These are phyloP conservation scores for Kwoniella pini DNA, from an alignment of 768 basidiomycete species.

Conservation along the genomic window DNA sequence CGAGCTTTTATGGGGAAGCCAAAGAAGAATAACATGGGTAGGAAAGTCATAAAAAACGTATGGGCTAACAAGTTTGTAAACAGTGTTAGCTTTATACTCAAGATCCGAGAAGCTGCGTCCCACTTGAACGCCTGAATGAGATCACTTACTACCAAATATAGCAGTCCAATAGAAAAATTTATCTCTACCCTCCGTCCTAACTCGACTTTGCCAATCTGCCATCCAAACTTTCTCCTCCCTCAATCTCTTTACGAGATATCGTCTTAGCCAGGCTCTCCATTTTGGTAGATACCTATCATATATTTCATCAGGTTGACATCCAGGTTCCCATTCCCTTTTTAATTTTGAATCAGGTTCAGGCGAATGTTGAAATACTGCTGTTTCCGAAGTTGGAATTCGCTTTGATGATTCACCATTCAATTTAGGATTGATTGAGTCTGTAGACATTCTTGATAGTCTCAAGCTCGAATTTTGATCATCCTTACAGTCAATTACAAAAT, in stretches of 20 bases:
- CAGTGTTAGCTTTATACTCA: background rate
- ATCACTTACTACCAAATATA: slow-evolving; percentile 52
- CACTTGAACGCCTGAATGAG: background rate
- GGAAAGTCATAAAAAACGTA: slow-evolving; percentile 81
- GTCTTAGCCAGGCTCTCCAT: slow-evolving; percentile 42
- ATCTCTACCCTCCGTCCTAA: slow-evolving; percentile 44
- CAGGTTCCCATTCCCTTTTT: slow-evolving; percentile 41
- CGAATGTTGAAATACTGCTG: slow-evolving; percentile 36
- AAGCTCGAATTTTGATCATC: no score
- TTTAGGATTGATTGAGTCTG: no score
- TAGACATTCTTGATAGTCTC: no score
- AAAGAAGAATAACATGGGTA: slow-evolving; percentile 88
- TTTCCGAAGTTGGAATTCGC: slow-evolving; percentile 17
- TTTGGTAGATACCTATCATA: slow-evolving; percentile 41
- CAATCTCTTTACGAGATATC: slow-evolving; percentile 37
- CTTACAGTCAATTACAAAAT: no score
- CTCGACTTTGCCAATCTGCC: slow-evolving; percentile 44
- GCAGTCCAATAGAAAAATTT: slow-evolving; percentile 55
- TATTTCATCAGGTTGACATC: slow-evolving; percentile 52
- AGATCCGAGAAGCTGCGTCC: background rate
- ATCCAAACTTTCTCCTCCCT: slow-evolving; percentile 45
- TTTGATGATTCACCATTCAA: background rate
- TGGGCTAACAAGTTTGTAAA: slow-evolving; percentile 36
- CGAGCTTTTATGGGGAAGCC: slow-evolving; percentile 70
- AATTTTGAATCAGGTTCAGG: slow-evolving; percentile 27